Evolutionary conservation across 169 alveolate genomes (phyloP), one percentile per base, ranked within the genome.

Genomic region (Haemoproteus tartakovskyi): DNA sequence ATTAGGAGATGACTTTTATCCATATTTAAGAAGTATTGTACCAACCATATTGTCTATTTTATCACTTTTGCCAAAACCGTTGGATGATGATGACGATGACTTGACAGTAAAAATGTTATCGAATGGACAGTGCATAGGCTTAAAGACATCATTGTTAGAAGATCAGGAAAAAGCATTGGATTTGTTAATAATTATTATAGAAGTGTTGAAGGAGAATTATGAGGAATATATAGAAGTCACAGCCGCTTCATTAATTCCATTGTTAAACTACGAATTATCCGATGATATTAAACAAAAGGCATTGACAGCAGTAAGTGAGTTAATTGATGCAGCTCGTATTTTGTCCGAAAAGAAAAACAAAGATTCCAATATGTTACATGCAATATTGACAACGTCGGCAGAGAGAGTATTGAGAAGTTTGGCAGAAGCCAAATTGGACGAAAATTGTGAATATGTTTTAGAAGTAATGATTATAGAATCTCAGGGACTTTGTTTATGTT

Each of bases 11-110:
- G 92, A 93, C 63, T 93, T 93, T 62, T 80, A 87, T 38, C 95
- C 94, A 26, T 93, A 88, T 80, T 45, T 93, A 18, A 95, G 96
- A n/a, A 91, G 86, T 26, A 64, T 93, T 14, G 92, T 93, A 21
- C 97, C 97, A 19, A 40, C 78, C 0, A 80, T 91, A 2, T 79
- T 89, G 16, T 67, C 82, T 36, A 54, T 67, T 40, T 33, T 51
- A 5, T 51, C 60, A 2, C 36, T 59, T 3, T 47, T 60, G 18
- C 80, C 79, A 6, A 67, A 52, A 45, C 82, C 79, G 4, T 40
- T 62, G 56, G 43, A 67, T 2, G 74, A 48, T 79, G 87, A 79
- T 46, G 80, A 79, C 33, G 82, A 84, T 45, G 93, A 89, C 56
- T 79, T 89, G 86, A 87, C 93, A 12, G 62, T 89, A 12, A 79